A percentile compares a stretch with the other conserved stretches of the same genome.
phyloP scores from a whole-genome alignment of 2,329 filamentous ascomycete genomes.

The Penicillium nordicum region DNA sequence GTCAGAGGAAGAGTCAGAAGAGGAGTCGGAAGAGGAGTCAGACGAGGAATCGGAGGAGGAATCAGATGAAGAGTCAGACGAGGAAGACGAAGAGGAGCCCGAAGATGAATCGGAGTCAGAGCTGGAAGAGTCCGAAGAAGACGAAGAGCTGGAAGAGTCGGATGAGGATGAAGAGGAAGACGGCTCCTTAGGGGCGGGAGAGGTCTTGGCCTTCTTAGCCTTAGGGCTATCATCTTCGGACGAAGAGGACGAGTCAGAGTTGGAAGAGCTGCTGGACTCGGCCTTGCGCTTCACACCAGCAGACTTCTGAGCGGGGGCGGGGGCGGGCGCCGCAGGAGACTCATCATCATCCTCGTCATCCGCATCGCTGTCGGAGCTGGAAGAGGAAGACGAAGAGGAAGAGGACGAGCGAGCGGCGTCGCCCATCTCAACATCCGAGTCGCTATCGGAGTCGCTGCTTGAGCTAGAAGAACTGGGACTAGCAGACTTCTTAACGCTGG shows the following conservation, averaged over 20 bases:
- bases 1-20: constrained; percentile 11
- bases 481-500: constrained; percentile 18
- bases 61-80: constrained; percentile 25
- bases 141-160: constrained; percentile 38
- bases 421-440: constrained; percentile 44
- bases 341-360: constrained; percentile 55
- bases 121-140: constrained; percentile 6
- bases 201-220: constrained; percentile 53
- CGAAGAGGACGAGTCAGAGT: constrained; percentile 42
- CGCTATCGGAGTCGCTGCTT: constrained; percentile 28
- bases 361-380: constrained; percentile 49
- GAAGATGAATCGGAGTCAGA: constrained; percentile 19
- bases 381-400: constrained; percentile 34
- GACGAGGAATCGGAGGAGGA: constrained; percentile 31
- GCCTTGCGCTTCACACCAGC: constrained; percentile 60
- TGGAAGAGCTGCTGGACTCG: constrained; percentile 39
- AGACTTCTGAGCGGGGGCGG: constrained; percentile 26
- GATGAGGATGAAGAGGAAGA: constrained; percentile 32
- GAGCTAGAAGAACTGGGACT: constrained; percentile 19
- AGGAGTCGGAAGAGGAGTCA: constrained; percentile 15
- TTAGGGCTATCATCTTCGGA: constrained; percentile 49
- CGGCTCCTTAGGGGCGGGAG: constrained; percentile 30
- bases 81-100: constrained; percentile 23
- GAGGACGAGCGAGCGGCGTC: constrained; percentile 35
- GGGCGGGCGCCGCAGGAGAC: constrained; percentile 37